Evolutionary conservation across 768 basidiomycete species (phyloP), one percentile per base, ranked within the genome.

Genomic region (Panellus pusillus): DNA sequence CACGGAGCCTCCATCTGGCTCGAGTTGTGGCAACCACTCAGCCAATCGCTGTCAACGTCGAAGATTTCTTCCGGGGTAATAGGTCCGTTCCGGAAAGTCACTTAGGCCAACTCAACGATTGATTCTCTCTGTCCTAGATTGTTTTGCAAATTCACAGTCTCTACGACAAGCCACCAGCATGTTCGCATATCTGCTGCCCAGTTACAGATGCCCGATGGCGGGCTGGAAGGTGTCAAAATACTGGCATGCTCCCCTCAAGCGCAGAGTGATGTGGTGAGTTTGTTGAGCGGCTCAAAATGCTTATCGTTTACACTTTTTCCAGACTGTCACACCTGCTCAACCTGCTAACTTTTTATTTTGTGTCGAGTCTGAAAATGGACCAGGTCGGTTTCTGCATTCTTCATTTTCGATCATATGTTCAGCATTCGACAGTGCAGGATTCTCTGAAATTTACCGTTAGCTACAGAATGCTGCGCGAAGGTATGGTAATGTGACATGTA

Each of bases 11-110:
- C 24, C 74, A 72, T 36, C 74, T 81, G 28, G 76, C 80, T 12
- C 78, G 81, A 52, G 68, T 77, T 2, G 74, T 95, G 4, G 75
- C 79, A 13, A 84, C 87, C 7, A 79, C 87, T 0, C 75, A 98
- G 4, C 95, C 96, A 0, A 76, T 99, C 40, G 83, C 89, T 3
- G 90, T 98, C 53, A 97, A 95, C 53, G 96, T 98, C 0, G 91
- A 98, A 70, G 97, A 99, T 67, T 95, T 93, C 70, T 98, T 98
- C 76, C 84, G 96, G 18, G 87, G 88, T 24, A 76, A 82, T 51
- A 86, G 84, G 96, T 93, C 35, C 40, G 77, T 50, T 37, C 9
- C 12, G n/a, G 8, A 13, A 29, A 32, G 6, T 48, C 11, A 13
- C 7, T 31, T 53, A 2, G 28, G 39, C 24, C 6, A 24, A 24